A percentile compares a stretch with the other conserved stretches of the same genome.
Evolutionary conservation across 2,329 filamentous ascomycete genomes (phyloP).

Genomic region (Phialophora chinensis): DNA sequence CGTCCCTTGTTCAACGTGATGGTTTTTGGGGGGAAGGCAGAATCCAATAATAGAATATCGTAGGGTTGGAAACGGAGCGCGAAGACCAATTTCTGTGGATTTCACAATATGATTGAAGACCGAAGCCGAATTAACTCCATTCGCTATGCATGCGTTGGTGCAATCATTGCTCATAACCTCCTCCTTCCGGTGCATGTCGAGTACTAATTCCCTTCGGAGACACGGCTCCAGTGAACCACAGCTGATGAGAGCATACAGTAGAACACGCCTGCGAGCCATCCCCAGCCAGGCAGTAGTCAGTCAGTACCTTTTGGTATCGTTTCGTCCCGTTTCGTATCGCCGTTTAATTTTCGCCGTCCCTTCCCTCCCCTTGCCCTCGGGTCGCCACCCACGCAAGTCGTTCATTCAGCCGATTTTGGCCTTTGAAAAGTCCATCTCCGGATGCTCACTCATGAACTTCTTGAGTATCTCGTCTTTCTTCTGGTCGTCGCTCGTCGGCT

Average conservation of each 20-base stretch:
- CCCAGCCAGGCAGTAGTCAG: too few relatives aligned
- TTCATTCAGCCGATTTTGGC: constrained; percentile 62
- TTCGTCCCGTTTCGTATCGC: neutral
- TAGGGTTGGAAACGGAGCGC: neutral
- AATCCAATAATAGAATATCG: neutral
- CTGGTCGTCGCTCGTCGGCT: constrained; percentile 90
- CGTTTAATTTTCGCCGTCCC: neutral
- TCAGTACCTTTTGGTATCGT: neutral
- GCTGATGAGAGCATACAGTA: neutral
- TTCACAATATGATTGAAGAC: neutral
- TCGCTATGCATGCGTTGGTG: constrained; percentile 2
- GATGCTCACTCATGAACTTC: constrained; percentile 85
- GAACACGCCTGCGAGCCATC: neutral
- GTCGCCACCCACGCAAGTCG: too few relatives aligned
- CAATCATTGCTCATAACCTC: neutral
- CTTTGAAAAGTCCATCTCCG: constrained; percentile 72
- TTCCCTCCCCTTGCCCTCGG: neutral
- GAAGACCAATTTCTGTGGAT: neutral
- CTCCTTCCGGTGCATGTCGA: neutral
- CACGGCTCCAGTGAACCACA: neutral
- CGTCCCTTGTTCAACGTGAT: neutral
- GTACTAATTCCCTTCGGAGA: neutral
- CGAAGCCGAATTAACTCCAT: neutral
- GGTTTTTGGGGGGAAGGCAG: neutral
- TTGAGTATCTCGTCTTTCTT: constrained; percentile 91